Percentiles rank a stretch among this genome's conserved stretches.
Evolutionary conservation across 2,329 filamentous ascomycete species (phyloP).

Genomic region (Bipolaris oryzae): DNA sequence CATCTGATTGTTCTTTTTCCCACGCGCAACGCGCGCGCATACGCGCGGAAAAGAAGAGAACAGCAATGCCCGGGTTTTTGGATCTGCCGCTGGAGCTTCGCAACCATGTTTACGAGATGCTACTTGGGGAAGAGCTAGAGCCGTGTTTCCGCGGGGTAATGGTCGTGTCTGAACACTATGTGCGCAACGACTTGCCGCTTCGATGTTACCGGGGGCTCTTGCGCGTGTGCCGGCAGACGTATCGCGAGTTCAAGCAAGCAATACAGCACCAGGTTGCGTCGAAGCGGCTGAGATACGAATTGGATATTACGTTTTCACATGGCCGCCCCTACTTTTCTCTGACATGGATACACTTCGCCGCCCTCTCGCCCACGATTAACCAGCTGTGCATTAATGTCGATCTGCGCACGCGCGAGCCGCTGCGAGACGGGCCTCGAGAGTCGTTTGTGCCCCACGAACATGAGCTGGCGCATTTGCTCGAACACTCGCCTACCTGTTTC

Average conservation of each 20-base stretch:
- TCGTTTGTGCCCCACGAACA: constrained; percentile 31
- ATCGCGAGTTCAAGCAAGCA: constrained; percentile 36
- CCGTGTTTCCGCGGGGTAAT: constrained; percentile 37
- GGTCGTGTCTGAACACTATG: constrained; percentile 35
- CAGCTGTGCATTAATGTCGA: constrained; percentile 39
- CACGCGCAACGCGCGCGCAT: too few relatives aligned
- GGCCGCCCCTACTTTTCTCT: constrained; percentile 43
- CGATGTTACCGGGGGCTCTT: constrained; percentile 37
- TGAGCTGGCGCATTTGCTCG: constrained; percentile 33
- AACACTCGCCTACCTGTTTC: constrained; percentile 34
- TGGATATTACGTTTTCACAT: constrained; percentile 39
- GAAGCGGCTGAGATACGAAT: constrained; percentile 34
- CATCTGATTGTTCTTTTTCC: constrained; percentile 3
- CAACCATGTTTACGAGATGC: constrained; percentile 37
- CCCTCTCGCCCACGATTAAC: constrained; percentile 37
- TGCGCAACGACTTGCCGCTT: constrained; percentile 37
- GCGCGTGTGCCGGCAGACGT: constrained; percentile 30
- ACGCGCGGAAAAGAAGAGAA: too few relatives aligned
- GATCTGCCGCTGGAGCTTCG: constrained; percentile 39
- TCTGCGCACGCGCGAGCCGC: constrained; percentile 37
- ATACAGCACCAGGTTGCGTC: constrained; percentile 35
- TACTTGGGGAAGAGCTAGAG: constrained; percentile 29
- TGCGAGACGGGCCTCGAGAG: constrained; percentile 15
- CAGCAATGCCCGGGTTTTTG: constrained; percentile 37
- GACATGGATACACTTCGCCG: constrained; percentile 37